Conservation (phyloP, 2,329 filamentous ascomycete species). For the Acarospora socialis region DNA sequence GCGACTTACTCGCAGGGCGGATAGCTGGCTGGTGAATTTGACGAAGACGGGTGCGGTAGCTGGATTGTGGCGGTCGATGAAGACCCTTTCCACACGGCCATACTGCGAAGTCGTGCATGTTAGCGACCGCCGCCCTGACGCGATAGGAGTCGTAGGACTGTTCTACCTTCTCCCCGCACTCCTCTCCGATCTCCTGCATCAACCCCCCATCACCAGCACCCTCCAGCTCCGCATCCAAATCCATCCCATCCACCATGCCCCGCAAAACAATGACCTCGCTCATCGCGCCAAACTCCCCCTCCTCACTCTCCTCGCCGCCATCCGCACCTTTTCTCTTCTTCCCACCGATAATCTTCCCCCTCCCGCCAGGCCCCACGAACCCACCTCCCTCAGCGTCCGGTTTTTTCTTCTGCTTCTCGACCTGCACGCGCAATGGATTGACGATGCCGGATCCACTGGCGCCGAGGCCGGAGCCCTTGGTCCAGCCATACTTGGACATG, state of each 20-base stretch:
- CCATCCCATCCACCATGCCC: conserved; percentile 76
- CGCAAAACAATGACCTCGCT: conserved; percentile 68
- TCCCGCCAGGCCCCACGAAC: conserved; percentile 53
- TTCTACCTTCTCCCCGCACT: conserved; percentile 64
- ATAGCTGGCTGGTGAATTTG: conserved; percentile 76
- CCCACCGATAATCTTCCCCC: conserved; percentile 70
- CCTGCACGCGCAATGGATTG: conserved; percentile 66
- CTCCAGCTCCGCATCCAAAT: conserved; percentile 65
- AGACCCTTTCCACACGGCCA: conserved; percentile 66
- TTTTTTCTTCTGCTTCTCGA: conserved; percentile 73
- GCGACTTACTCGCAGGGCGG: conserved; percentile 64
- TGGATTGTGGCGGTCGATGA: conserved; percentile 49
- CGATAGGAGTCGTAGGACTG: neutral
- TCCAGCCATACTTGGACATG: conserved; percentile 90
- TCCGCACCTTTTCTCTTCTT: conserved; percentile 35
- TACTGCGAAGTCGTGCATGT: conserved; percentile 39
- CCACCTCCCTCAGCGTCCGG: conserved; percentile 67
- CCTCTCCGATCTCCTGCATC: conserved; percentile 89
- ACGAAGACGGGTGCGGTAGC: conserved; percentile 62
- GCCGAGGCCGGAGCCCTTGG: conserved; percentile 73
- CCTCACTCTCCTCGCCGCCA: conserved; percentile 25
- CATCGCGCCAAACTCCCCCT: conserved; percentile 54
- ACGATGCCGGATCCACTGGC: conserved; percentile 70
- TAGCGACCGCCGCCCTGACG: conserved; percentile 5
- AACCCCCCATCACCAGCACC: conserved; percentile 45